Conservation (phyloP, 2,329 filamentous ascomycete species). For the Fusarium cyanostomum region DNA sequence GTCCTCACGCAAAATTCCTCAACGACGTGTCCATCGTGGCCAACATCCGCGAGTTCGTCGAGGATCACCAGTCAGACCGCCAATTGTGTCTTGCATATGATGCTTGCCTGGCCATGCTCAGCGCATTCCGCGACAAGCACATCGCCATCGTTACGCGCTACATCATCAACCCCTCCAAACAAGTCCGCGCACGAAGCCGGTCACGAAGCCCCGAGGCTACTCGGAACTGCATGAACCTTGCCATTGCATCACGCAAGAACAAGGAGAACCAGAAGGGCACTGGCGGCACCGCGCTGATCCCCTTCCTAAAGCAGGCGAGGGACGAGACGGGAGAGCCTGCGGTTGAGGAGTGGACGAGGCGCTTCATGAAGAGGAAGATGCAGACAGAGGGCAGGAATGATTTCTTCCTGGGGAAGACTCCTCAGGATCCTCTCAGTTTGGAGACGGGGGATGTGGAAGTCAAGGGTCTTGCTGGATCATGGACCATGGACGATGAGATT, state of each 20-base stretch:
- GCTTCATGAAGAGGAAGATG: constrained; percentile 65
- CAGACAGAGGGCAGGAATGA: constrained; percentile 62
- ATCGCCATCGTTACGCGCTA: constrained; percentile 97
- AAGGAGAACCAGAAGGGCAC: constrained; percentile 80
- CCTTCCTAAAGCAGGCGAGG: constrained; percentile 94
- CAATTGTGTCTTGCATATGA: constrained; percentile 85
- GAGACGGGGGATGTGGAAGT: constrained; percentile 59
- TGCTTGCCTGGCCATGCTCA: constrained; percentile 79
- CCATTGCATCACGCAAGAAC: constrained; percentile 62
- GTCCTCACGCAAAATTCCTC: constrained; percentile 88
- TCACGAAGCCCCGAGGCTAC: constrained; percentile 66
- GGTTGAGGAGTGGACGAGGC: constrained; percentile 70
- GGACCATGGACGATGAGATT: constrained; percentile 86
- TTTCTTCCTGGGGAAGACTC: constrained; percentile 66
- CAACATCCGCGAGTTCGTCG: constrained; percentile 88
- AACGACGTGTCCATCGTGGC: constrained; percentile 80
- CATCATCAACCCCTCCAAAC: constrained; percentile 87
- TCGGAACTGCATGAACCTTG: constrained; percentile 67
- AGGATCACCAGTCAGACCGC: constrained; percentile 66
- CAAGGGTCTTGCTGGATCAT: constrained; percentile 80
- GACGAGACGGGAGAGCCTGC: constrained; percentile 96
- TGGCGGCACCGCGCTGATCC: constrained; percentile 91
- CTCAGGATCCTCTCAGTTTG: constrained; percentile 51
- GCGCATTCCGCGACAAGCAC: constrained; percentile 85
- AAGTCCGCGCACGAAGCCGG: constrained; percentile 72